Conservation (phyloP, 2,329 filamentous ascomycete species). For the Pyrenophora teres region DNA sequence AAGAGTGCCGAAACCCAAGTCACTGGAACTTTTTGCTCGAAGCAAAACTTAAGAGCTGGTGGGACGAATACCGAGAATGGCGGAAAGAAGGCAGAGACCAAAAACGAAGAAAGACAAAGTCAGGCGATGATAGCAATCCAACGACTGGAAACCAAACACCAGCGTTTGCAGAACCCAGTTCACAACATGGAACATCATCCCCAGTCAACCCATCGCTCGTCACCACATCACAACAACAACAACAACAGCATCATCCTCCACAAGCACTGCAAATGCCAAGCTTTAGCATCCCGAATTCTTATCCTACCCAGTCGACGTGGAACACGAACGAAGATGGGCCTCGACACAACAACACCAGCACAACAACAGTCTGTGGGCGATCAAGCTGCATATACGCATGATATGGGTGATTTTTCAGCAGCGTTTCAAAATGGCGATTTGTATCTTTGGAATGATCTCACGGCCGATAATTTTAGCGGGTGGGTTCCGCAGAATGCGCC, state of each 20-base stretch:
- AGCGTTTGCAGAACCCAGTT: slow-evolving; percentile 7
- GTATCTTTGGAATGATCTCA: slow-evolving; percentile 45
- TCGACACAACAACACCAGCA: slow-evolving; percentile 1
- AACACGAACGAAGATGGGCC: slow-evolving; percentile 3
- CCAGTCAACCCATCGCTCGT: neutral
- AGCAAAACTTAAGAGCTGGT: slow-evolving; percentile 40
- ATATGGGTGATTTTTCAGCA: slow-evolving; percentile 40
- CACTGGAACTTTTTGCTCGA: slow-evolving; percentile 41
- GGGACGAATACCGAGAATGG: slow-evolving; percentile 39
- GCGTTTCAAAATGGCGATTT: slow-evolving; percentile 46
- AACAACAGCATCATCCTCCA: neutral
- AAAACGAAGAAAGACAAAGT: slow-evolving; percentile 24
- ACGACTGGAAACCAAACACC: slow-evolving; percentile 9
- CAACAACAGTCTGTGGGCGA: slow-evolving; percentile 11
- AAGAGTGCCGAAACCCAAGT: slow-evolving; percentile 38
- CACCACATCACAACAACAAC: neutral
- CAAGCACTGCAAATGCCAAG: slow-evolving; percentile 3
- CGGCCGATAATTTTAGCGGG: slow-evolving; percentile 36
- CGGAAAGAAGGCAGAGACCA: slow-evolving; percentile 31
- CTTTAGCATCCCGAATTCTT: slow-evolving; percentile 19
- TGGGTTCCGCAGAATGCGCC: slow-evolving; percentile 38
- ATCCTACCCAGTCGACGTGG: slow-evolving; percentile 11
- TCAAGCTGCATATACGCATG: slow-evolving; percentile 23
- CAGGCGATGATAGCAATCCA: neutral
- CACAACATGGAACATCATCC: neutral